Base-by-base conservation (phyloP, 257 asterid genomes). In the Perilla frutescens region DNA sequence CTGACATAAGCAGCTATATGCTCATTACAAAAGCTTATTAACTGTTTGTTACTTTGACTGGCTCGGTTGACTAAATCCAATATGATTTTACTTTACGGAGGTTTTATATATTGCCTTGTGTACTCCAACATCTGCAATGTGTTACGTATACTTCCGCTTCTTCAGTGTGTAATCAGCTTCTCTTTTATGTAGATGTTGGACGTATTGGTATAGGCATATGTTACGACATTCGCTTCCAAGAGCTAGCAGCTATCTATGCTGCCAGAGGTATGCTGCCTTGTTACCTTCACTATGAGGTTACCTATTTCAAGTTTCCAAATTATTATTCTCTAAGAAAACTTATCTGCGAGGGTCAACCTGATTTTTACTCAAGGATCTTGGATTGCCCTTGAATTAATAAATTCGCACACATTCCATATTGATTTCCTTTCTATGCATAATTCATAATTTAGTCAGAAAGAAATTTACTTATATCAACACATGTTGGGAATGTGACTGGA, bases 201-300 rank as follows among this genome's bases (percentile, higher is more conserved):
- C 95, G 96, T 66, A 85, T 91, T 77, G 97, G 96, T 53, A 84
- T 89, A 62, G 97, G 97, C 66, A 91, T 91, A 82, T 87, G 97
- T 75, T 91, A 91, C 69, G 97, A 91, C 82, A 89, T 91, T 80
- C 89, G 85, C 44, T 91, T 91, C 79, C 96, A 87, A 77, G 97
- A 91, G 79, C 84, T 91, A 75, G 91, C 96, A 12, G 89, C 95
- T 7, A 85, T 91, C 79, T 91, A 91, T 82, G 97, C 96, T 26
- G 91, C 92, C 73, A 82, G 96, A 83, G 97, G 97, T 89, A 76
- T 48, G 59, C 44, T 79, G 72, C 51, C 20, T 68, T 71, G 41
- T 76, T 11, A 61, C 74, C 57, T 50, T 67, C 51, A 58, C 68
- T 54, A 36, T 32, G 56, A 31, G 54, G 39, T 66, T 34, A 10